A percentile compares a stretch with the other conserved stretches of the same genome.
phyloP scores from a whole-genome alignment of 345 rosid species.

The Eucalyptus leucophloia region DNA sequence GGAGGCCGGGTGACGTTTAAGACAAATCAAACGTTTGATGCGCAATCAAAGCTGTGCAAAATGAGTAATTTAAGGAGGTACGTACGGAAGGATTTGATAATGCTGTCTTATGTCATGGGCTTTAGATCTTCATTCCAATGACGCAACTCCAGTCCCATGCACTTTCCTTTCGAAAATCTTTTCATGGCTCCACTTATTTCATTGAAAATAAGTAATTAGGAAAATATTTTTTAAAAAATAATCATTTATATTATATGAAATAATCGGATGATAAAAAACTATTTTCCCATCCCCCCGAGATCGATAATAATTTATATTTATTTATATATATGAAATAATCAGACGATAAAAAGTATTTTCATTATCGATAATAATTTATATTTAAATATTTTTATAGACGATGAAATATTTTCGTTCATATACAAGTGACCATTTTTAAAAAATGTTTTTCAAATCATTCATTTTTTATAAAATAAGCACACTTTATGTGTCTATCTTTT shows the following conservation, averaged over 20 bases:
- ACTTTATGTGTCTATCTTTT: background rate
- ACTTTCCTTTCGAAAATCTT: background rate
- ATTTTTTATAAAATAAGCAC: background rate
- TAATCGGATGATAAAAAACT: rapidly evolving
- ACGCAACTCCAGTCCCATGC: background rate
- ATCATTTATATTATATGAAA: background rate
- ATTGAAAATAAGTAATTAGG: too few relatives aligned
- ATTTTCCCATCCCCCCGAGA: too few relatives aligned
- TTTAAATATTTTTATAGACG: rapidly evolving
- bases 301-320: rapidly evolving
- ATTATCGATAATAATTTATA: rapidly evolving
- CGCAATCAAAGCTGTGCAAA: background rate
- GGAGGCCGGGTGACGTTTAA: background rate
- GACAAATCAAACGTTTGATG: background rate
- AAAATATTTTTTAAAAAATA: background rate
- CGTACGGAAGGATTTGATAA: background rate
- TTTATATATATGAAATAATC: too few relatives aligned
- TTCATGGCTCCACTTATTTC: background rate
- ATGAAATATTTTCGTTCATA: rapidly evolving
- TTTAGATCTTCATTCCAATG: background rate
- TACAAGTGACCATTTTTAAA: rapidly evolving
- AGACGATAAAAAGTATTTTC: too few relatives aligned
- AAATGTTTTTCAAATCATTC: background rate
- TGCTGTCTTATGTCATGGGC: background rate
- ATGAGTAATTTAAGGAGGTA: background rate